Conservation (phyloP, 1,139 yeast species). For the Yamadazyma spencermartinsiae region DNA sequence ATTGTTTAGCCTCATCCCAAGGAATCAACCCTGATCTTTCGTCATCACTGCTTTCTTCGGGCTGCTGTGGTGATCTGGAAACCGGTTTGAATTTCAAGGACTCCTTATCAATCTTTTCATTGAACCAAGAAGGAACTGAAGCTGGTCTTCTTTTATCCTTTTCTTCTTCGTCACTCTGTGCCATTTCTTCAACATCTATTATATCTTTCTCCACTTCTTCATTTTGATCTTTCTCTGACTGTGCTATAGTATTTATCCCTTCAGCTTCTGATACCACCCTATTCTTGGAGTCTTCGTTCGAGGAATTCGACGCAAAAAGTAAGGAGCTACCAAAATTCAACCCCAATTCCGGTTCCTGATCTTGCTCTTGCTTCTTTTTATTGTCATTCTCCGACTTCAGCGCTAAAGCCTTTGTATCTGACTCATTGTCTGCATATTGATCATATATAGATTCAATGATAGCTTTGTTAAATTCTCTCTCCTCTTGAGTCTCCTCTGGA, state of each 20-base stretch:
- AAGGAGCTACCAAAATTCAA: conserved; percentile 15
- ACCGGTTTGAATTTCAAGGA: conserved; percentile 14
- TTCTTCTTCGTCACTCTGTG: conserved; percentile 12
- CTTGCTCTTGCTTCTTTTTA: conserved; percentile 17
- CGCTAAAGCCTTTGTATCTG: background rate
- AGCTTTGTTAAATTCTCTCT: conserved; percentile 32
- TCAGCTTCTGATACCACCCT: background rate
- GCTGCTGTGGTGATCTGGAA: conserved; percentile 12
- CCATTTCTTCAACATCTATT: conserved; percentile 4
- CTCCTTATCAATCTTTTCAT: conserved; percentile 14
- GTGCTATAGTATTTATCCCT: background rate
- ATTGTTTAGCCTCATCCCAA: conserved; percentile 45
- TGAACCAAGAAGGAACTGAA: conserved; percentile 36
- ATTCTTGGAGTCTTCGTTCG: background rate
- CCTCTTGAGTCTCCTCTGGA: conserved; percentile 27
- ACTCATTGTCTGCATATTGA: conserved; percentile 21
- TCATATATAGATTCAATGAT: conserved; percentile 40
- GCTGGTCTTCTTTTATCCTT: conserved; percentile 1
- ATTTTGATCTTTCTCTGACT: background rate
- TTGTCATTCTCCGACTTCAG: conserved; percentile 23
- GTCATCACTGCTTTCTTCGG: conserved; percentile 31
- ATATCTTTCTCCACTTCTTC: conserved; percentile 3
- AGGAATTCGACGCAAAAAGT: conserved; percentile 6
- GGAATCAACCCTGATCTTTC: conserved; percentile 51
- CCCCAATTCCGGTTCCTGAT: conserved; percentile 6